phyloP scores from a whole-genome alignment of 2,329 filamentous ascomycete species.

The Didymella sp. region DNA sequence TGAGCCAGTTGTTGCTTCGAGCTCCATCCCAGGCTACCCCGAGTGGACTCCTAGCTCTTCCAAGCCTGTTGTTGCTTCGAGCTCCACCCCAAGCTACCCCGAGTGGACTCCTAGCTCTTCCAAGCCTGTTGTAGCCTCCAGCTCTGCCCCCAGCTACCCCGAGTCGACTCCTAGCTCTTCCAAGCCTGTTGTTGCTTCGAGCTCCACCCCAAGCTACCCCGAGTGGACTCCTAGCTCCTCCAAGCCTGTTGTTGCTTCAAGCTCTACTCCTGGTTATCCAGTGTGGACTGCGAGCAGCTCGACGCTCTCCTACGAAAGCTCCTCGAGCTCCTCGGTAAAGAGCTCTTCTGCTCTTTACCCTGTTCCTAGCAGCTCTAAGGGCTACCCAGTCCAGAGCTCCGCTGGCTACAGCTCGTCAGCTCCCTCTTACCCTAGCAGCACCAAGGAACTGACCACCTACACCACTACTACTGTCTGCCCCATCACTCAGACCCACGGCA shows the following conservation, averaged over 20 bases:
- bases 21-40: slow-evolving; percentile 1
- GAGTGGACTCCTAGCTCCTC: not conserved
- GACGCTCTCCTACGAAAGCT: slow-evolving; percentile 5
- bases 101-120: slow-evolving; percentile 6
- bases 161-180: not conserved
- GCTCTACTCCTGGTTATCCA: not conserved
- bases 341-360: not conserved
- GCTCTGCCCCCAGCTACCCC: slow-evolving; percentile 12
- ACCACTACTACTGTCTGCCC: slow-evolving; percentile 32
- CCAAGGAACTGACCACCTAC: slow-evolving; percentile 40
- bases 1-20: slow-evolving; percentile 6
- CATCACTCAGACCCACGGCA: slow-evolving; percentile 28
- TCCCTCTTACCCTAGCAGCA: slow-evolving; percentile 10
- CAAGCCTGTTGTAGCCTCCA: not conserved
- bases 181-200: slow-evolving; percentile 7
- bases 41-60: slow-evolving; percentile 15
- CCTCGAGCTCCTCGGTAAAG: too few relatives aligned
- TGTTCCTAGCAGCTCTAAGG: not conserved
- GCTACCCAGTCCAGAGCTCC: slow-evolving; percentile 10
- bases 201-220: slow-evolving; percentile 8
- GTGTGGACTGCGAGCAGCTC: slow-evolving; percentile 3
- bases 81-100: slow-evolving; percentile 19
- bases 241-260: not conserved
- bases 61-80: slow-evolving; percentile 2
- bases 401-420: slow-evolving; percentile 1